Conservation (phyloP, 805 yeast genomes). For the Komagataella phaffii region DNA sequence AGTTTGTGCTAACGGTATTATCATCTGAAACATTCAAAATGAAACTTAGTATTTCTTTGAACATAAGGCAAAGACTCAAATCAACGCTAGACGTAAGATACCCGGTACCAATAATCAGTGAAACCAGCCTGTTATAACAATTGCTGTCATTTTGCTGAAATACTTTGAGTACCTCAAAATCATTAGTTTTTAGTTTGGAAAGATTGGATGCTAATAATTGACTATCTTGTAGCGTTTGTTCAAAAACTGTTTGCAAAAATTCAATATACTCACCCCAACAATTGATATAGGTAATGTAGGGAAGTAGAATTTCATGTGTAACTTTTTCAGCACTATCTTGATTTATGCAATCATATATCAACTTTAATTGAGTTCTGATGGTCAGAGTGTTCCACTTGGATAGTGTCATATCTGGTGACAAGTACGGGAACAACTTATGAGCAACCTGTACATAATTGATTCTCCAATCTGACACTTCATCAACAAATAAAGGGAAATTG, state of each 20-base stretch:
- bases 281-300: background rate
- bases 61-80: background rate
- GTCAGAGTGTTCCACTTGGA: constrained; percentile 9
- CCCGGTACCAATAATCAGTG: background rate
- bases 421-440: constrained; percentile 9
- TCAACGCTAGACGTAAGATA: background rate
- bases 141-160: background rate
- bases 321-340: background rate
- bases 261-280: background rate
- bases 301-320: background rate
- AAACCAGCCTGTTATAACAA: background rate
- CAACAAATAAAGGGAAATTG: constrained; percentile 4
- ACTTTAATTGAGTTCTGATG: constrained; percentile 9
- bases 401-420: constrained; percentile 8
- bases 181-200: background rate
- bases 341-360: constrained; percentile 7
- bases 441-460: constrained; percentile 10
- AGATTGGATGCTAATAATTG: background rate
- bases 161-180: background rate
- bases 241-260: background rate
- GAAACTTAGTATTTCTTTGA: background rate
- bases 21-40: background rate
- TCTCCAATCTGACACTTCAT: background rate
- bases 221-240: background rate
- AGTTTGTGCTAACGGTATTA: background rate